Evolutionary conservation across 306 rosid species (phyloP).

Genomic region (Erythrophleum fordii): DNA sequence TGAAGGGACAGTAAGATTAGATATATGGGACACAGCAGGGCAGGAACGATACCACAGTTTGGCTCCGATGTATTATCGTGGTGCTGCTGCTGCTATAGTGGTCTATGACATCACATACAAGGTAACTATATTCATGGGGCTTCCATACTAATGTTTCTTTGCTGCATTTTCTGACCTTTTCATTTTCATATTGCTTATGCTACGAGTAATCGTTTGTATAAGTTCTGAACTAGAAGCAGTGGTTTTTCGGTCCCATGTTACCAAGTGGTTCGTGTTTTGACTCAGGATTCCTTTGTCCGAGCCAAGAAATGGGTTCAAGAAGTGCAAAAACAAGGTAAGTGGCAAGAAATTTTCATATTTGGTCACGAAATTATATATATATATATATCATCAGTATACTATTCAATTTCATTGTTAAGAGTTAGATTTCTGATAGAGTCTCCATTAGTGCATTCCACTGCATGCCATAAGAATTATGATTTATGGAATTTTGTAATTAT

Average conservation of each 20-base stretch:
- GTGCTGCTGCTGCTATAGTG: constrained; percentile 86
- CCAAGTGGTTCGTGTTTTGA: constrained; percentile 35
- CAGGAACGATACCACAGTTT: constrained; percentile 90
- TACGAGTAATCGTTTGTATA: not conserved
- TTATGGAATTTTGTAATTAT: not conserved
- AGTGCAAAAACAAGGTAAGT: constrained; percentile 82
- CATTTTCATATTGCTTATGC: not conserved
- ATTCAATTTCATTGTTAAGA: too few relatives aligned
- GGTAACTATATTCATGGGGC: constrained; percentile 32
- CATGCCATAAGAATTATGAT: not conserved
- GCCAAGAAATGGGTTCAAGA: constrained; percentile 88
- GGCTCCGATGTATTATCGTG: constrained; percentile 96
- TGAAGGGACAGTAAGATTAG: constrained; percentile 80
- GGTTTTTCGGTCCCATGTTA: not conserved
- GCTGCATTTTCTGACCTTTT: not conserved
- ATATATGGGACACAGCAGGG: constrained; percentile 96
- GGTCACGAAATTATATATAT: too few relatives aligned
- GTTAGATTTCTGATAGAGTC: not conserved
- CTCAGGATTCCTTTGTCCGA: constrained; percentile 74
- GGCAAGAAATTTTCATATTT: not conserved
- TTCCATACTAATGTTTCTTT: not conserved
- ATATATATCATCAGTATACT: too few relatives aligned
- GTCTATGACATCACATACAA: constrained; percentile 75
- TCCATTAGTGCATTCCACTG: not conserved
- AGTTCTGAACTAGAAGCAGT: constrained; percentile 1